A percentile compares a stretch with the other conserved stretches of the same genome.
Evolutionary conservation across 1,139 yeast species (phyloP).

Genomic region (Pichia sp.): DNA sequence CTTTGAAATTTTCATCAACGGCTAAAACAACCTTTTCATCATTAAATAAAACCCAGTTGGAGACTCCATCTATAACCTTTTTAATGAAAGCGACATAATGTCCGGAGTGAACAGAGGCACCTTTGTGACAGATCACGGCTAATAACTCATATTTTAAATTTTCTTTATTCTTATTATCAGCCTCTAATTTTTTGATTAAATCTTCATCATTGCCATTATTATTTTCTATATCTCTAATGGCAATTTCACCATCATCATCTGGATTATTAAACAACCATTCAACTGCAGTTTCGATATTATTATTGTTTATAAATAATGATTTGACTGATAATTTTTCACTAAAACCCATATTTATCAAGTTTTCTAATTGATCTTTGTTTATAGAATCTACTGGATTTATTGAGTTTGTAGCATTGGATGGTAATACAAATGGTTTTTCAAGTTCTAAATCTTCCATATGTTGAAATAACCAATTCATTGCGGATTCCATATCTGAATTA

Average conservation of each 20-base stretch:
- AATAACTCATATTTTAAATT: conserved; percentile 43
- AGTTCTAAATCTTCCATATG: conserved; percentile 83
- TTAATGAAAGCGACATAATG: conserved; percentile 84
- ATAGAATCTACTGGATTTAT: conserved; percentile 17
- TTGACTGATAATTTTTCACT: conserved; percentile 52
- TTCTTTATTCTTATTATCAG: conserved; percentile 10
- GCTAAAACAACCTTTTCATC: conserved; percentile 88
- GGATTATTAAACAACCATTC: conserved; percentile 86
- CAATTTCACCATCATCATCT: conserved; percentile 51
- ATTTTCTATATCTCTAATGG: conserved; percentile 13
- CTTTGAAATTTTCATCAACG: conserved; percentile 51
- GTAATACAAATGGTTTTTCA: conserved; percentile 50
- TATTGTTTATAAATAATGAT: conserved; percentile 54
- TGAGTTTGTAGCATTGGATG: conserved; percentile 14
- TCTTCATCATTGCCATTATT: conserved; percentile 18
- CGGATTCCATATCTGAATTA: conserved; percentile 61
- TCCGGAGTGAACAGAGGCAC: conserved; percentile 90
- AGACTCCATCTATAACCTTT: conserved; percentile 37
- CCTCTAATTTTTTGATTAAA: conserved; percentile 21
- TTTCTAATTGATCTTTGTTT: conserved; percentile 39
- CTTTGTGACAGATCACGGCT: conserved; percentile 88
- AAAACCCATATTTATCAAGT: conserved; percentile 76
- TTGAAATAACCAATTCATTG: conserved; percentile 85
- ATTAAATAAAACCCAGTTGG: conserved; percentile 79
- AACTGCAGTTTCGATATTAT: conserved; percentile 68